Percentiles rank a stretch among this genome's conserved stretches.
phyloP scores from a whole-genome alignment of 768 basidiomycete genomes.

The Amanita molliuscula region DNA sequence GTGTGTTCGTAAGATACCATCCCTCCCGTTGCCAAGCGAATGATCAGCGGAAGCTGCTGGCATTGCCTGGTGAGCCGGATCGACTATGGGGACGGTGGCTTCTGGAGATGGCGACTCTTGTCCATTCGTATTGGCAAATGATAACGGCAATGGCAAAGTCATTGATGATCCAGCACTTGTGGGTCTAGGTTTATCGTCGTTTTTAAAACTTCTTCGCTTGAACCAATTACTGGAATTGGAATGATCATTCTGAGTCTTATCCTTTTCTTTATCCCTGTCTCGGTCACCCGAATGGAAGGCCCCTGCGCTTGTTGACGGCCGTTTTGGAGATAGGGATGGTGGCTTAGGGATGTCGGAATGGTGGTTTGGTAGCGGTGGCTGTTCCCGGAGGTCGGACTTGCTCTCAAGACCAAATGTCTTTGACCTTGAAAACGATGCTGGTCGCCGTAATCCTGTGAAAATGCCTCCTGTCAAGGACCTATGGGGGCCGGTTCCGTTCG shows the following conservation, averaged over 20 bases:
- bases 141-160: conserved; percentile 7
- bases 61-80: neutral
- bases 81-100: neutral
- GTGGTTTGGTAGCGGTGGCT: neutral
- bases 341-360: conserved; percentile 4
- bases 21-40: neutral
- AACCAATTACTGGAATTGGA: conserved; percentile 38
- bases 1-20: neutral
- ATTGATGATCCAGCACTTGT: neutral
- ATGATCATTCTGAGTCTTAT: neutral
- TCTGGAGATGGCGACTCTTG: neutral
- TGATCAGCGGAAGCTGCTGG: neutral
- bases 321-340: conserved; percentile 15
- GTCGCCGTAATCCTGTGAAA: conserved; percentile 17
- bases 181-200: conserved; percentile 14
- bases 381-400: neutral
- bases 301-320: conserved; percentile 7
- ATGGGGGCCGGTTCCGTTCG: neutral
- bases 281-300: conserved; percentile 20
- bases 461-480: neutral
- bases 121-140: neutral
- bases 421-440: conserved; percentile 5
- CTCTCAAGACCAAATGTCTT: neutral
- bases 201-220: conserved; percentile 35
- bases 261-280: conserved; percentile 22